Base-by-base conservation (phyloP, 768 basidiomycete genomes). In the Calocybe indica region DNA sequence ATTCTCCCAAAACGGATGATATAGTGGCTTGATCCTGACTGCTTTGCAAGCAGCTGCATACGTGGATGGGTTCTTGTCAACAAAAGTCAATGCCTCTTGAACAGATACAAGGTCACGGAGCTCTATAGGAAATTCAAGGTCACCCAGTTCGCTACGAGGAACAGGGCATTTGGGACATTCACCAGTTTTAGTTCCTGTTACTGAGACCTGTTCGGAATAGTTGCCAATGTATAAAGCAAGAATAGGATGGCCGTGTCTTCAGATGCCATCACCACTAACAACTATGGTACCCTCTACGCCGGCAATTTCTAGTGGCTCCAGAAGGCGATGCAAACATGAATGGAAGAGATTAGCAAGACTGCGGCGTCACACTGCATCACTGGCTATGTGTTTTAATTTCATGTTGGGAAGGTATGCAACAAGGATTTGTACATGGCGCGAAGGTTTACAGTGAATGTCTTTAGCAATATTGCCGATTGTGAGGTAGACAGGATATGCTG, bases 381-480 rank as follows among this genome's bases (percentile, higher is more conserved):
- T 61, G 2, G 56, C 56, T 42, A 66, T 60, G 40, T 62, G 62
- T 5, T 62, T 55, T 0, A 74, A 51, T 36, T 66, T 65, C 1
- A 57, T 55, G 0, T 67, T 66, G 0, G 72, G 71, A 0, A 78
- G 58, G 47, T 75, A 76, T 0, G 58, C 73, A 0, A 77, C 12
- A 0, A 76, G 60, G 1, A 75, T 55, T 6, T 62, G 52, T 0
- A 60, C 71, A 12, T 55, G 62, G 6, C 46, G 41, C 0, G 65
- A 67, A 0, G 69, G 67, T 40, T 40, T 22, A 40, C n/a, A n/a
- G n/a, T n/a, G 63, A 11, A 73, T 63, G 0, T 64, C 55, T 45
- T 75, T 76, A 0, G 65, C 60, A 5, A 78, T 59, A 46, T 76
- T 76, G 0, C 73, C 74, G 46, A 77, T 68, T 1, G 75, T 72